phyloP scores from a whole-genome alignment of 305 asterid species.

The Lippia alba region DNA sequence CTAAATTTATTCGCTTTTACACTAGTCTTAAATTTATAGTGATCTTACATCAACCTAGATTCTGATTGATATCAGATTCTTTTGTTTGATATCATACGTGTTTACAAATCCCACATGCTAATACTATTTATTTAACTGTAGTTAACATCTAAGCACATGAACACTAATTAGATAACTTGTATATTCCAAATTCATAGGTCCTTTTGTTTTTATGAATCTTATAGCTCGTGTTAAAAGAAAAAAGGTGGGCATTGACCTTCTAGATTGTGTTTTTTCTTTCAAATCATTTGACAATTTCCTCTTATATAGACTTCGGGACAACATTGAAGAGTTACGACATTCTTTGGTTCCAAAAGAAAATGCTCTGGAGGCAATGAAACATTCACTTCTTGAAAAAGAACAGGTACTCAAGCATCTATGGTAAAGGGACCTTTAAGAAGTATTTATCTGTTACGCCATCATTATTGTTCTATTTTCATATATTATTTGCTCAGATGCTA shows the following conservation, averaged over 20 bases:
- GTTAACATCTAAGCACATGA: neutral
- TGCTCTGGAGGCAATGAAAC: conserved; percentile 87
- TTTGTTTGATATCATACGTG: neutral
- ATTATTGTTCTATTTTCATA: neutral
- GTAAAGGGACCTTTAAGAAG: conserved; percentile 27
- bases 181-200: neutral
- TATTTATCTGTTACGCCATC: conserved; percentile 23
- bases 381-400: conserved; percentile 79
- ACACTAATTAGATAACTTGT: neutral
- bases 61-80: neutral
- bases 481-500: conserved; percentile 11
- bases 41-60: neutral
- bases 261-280: conserved; percentile 31
- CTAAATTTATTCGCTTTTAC: neutral
- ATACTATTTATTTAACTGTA: neutral
- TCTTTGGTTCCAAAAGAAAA: conserved; percentile 85
- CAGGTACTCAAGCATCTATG: conserved; percentile 59
- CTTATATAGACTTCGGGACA: conserved; percentile 75
- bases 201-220: conserved; percentile 23
- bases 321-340: conserved; percentile 82
- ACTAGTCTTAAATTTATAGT: neutral
- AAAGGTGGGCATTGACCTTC: conserved; percentile 17
- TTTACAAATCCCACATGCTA: neutral
- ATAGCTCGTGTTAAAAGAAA: conserved; percentile 13
- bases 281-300: conserved; percentile 34